phyloP scores from a whole-genome alignment of 495 filamentous ascomycete genomes.

The Rostrohypoxylon terebratum region DNA sequence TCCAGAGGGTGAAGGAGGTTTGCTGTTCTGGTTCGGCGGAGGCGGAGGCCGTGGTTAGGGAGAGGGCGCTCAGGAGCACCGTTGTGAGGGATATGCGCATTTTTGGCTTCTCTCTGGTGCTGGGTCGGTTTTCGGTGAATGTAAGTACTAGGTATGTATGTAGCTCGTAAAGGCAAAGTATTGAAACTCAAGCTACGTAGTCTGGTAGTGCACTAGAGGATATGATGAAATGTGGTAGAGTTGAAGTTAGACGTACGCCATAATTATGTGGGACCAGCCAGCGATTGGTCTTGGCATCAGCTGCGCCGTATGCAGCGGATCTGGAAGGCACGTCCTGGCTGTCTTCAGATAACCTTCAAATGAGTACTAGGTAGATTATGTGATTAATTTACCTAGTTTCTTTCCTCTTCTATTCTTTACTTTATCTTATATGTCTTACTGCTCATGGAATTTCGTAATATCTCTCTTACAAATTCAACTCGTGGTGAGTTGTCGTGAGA shows the following conservation, averaged over 20 bases:
- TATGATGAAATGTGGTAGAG: conserved; percentile 19
- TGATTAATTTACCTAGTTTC: neutral
- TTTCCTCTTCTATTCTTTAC: too few species aligned
- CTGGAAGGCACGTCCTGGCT: neutral
- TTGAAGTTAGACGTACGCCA: conserved; percentile 6
- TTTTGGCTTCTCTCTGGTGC: neutral
- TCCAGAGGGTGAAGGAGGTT: conserved; percentile 51
- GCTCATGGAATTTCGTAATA: neutral
- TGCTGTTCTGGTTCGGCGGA: conserved; percentile 13
- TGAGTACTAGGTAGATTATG: neutral
- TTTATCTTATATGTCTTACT: neutral
- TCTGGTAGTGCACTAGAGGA: too few species aligned
- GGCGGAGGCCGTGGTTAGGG: conserved; percentile 23
- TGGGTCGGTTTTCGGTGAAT: neutral
- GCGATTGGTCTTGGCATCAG: conserved; percentile 23
- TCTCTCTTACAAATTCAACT: neutral
- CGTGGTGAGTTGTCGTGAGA: neutral
- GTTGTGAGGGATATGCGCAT: conserved; percentile 42
- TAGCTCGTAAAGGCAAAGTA: neutral
- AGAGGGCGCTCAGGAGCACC: conserved; percentile 36
- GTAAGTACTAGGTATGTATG: neutral
- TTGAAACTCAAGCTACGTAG: neutral
- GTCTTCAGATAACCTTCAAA: neutral
- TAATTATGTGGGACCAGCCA: conserved; percentile 21
- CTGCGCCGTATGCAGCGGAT: neutral